These are phyloP conservation scores for Spinellus fusiger DNA, from an alignment of 192 early-diverging fungal species.

Conservation along the genomic window DNA sequence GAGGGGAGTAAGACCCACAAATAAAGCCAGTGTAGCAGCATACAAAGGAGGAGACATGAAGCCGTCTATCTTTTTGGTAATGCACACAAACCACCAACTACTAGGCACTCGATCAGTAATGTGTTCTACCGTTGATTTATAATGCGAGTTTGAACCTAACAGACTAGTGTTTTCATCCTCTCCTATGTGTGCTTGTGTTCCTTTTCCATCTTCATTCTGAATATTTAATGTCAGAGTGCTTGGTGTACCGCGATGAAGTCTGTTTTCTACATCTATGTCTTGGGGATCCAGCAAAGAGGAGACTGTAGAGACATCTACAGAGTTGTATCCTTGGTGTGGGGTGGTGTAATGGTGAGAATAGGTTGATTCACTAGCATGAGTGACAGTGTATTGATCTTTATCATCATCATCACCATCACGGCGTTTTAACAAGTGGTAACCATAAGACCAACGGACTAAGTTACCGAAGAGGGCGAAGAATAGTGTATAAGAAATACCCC, in stretches of 20 bases:
- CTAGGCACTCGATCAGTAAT: constrained; percentile 69
- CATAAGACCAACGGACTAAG: constrained; percentile 76
- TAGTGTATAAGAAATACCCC: constrained; percentile 73
- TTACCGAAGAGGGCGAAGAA: constrained; percentile 80
- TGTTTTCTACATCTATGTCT: neutral
- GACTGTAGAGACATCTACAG: neutral
- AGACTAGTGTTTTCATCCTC: neutral
- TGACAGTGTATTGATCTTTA: too few relatives aligned
- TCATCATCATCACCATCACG: constrained; percentile 11
- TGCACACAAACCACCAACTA: constrained; percentile 62
- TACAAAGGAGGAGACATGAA: constrained; percentile 67
- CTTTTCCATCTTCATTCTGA: neutral
- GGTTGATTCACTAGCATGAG: too few relatives aligned
- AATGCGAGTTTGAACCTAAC: constrained; percentile 17
- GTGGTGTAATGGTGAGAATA: too few relatives aligned
- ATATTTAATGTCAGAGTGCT: neutral
- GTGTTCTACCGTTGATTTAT: constrained; percentile 48
- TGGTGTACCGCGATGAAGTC: neutral
- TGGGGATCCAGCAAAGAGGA: neutral
- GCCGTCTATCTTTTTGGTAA: constrained; percentile 39
- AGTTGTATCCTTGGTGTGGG: neutral
- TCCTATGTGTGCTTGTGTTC: neutral
- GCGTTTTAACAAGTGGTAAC: constrained; percentile 52
- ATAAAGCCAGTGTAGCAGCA: constrained; percentile 58
- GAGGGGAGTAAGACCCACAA: constrained; percentile 60